Evolutionary conservation across 2,329 filamentous ascomycete species (phyloP).

Genomic region (Beauveria caledonica): DNA sequence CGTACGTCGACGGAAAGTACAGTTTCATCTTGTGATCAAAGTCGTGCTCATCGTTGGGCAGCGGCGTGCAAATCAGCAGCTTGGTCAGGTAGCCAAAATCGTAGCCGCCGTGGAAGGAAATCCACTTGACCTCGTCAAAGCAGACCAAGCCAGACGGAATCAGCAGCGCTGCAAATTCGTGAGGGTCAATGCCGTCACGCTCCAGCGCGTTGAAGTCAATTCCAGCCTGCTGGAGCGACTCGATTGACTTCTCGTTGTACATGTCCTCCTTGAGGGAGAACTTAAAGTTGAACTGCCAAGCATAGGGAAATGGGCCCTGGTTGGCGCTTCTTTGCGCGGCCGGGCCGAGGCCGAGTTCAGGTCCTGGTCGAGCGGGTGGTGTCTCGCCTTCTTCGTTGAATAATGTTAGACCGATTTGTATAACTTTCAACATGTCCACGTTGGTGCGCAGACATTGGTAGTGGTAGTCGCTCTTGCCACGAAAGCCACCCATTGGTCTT

Average conservation of each 20-base stretch:
- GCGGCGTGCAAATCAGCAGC: conserved; percentile 70
- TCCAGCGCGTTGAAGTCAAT: conserved; percentile 83
- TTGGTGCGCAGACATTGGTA: conserved; percentile 97
- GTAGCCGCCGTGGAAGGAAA: conserved; percentile 95
- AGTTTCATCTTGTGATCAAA: conserved; percentile 84
- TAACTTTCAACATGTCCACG: conserved; percentile 94
- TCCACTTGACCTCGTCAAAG: conserved; percentile 84
- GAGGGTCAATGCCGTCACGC: conserved; percentile 81
- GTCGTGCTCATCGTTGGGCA: conserved; percentile 82
- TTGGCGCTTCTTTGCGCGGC: conserved; percentile 31
- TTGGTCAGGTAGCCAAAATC: conserved; percentile 98
- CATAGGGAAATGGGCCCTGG: conserved; percentile 62
- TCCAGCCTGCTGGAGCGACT: conserved; percentile 82
- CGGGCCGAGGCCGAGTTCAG: conserved; percentile 31
- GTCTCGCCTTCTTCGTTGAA: conserved; percentile 88
- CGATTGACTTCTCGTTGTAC: conserved; percentile 93
- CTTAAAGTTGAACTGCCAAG: conserved; percentile 99
- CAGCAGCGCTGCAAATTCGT: conserved; percentile 79
- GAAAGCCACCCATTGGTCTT: conserved; percentile 87
- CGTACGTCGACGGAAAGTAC: conserved; percentile 89
- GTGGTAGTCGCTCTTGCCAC: conserved; percentile 94
- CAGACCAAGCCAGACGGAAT: conserved; percentile 89
- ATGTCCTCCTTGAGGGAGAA: conserved; percentile 94
- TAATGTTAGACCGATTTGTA: conserved; percentile 89
- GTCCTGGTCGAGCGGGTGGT: conserved; percentile 59